Percentiles rank a stretch among this genome's conserved stretches.
Evolutionary conservation across 345 rosid genomes (phyloP).

Genomic region (Aquilaria sinensis): DNA sequence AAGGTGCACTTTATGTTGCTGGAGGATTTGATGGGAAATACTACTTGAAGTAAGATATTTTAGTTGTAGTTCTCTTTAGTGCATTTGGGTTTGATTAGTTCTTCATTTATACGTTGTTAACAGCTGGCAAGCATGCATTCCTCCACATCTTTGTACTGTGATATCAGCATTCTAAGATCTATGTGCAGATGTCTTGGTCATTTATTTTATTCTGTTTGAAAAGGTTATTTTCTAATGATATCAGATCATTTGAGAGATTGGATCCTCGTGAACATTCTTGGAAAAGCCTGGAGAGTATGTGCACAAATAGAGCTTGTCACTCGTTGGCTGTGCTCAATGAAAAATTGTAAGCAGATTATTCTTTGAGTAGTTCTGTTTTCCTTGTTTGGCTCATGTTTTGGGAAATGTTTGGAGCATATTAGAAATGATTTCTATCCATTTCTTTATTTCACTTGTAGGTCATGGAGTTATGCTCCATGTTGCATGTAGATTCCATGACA

Average conservation of each 20-base stretch:
- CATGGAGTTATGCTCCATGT: no score
- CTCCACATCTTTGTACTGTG: no score
- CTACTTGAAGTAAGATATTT: conserved; percentile 29
- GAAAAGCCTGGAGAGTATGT: conserved; percentile 23
- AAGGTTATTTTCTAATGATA: neutral
- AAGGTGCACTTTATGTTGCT: conserved; percentile 29
- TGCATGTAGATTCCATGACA: no score
- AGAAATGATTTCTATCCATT: neutral
- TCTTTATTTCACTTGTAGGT: no score
- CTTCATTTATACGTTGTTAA: no score
- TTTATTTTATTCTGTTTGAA: no score
- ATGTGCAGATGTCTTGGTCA: no score
- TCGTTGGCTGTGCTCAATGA: conserved; percentile 25
- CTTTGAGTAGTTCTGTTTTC: no score
- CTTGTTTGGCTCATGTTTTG: no score
- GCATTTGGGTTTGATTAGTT: no score
- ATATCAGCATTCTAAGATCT: no score
- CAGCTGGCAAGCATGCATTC: no score
- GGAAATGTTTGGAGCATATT: neutral
- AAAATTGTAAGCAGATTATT: conserved; percentile 30
- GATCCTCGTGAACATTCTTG: conserved; percentile 35
- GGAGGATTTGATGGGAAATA: conserved; percentile 32
- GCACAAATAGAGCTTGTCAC: conserved; percentile 23
- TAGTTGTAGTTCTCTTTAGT: conserved; percentile 1
- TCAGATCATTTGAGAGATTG: conserved; percentile 34